phyloP scores from a whole-genome alignment of 2,329 filamentous ascomycete species.

The Ophiostoma ulmi region DNA sequence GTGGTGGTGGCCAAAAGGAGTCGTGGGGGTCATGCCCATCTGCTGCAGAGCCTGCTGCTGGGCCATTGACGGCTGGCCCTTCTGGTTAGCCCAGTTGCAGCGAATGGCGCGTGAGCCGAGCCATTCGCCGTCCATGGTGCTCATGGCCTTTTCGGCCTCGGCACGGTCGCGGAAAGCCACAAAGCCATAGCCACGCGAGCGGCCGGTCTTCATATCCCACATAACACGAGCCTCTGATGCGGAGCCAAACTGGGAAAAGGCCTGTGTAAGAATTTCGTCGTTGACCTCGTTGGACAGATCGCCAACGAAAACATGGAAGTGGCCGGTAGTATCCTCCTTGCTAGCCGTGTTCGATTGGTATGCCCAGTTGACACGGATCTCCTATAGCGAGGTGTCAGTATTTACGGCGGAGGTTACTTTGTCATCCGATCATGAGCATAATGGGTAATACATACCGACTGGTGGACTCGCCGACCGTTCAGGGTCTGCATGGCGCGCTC shows the following conservation, averaged over 20 bases:
- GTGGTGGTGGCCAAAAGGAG: conserved; percentile 92
- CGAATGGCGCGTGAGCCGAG: conserved; percentile 95
- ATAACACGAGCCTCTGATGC: conserved; percentile 98
- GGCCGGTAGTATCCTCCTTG: conserved; percentile 96
- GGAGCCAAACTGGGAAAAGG: conserved; percentile 90
- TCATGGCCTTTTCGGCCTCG: conserved; percentile 93
- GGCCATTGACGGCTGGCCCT: conserved; percentile 97
- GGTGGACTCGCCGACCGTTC: conserved; percentile 91
- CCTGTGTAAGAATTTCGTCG: conserved; percentile 86
- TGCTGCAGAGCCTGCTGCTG: conserved; percentile 96
- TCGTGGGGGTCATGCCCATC: conserved; percentile 97
- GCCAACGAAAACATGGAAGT: conserved; percentile 98
- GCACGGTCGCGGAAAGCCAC: conserved; percentile 91
- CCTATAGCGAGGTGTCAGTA: conserved; percentile 47
- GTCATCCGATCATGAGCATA: neutral
- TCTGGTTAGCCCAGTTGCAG: conserved; percentile 99
- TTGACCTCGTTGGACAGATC: conserved; percentile 98
- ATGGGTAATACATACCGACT: conserved; percentile 62
- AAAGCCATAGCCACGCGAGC: conserved; percentile 95
- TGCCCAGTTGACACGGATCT: conserved; percentile 99
- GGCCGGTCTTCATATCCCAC: conserved; percentile 99
- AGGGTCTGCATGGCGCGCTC: conserved; percentile 96
- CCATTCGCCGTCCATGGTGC: conserved; percentile 99
- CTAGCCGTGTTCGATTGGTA: conserved; percentile 91
- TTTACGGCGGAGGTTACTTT: no score